Conservation (phyloP, 2,329 filamentous ascomycete genomes). For the Penicillium hordei region DNA sequence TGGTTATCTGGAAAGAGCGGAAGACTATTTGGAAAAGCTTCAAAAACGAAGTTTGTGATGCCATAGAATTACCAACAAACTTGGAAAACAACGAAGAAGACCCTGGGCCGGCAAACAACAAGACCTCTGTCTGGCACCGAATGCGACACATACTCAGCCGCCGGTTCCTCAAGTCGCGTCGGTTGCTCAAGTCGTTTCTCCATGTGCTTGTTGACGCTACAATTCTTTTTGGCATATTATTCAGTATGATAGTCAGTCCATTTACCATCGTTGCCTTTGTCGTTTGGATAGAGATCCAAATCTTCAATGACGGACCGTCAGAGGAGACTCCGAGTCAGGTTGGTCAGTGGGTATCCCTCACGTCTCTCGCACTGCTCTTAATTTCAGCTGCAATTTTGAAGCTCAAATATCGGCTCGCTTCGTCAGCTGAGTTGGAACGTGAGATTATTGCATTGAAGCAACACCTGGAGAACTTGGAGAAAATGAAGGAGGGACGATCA, state of each 20-base stretch:
- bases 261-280: constrained; percentile 34
- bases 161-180: constrained; percentile 8
- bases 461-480: constrained; percentile 14
- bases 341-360: constrained; percentile 33
- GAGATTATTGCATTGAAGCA: constrained; percentile 28
- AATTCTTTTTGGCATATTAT: constrained; percentile 21
- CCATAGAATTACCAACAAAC: neutral
- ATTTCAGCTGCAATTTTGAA: constrained; percentile 30
- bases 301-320: constrained; percentile 30
- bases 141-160: constrained; percentile 7
- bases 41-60: constrained; percentile 14
- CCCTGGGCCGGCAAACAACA: neutral
- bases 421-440: constrained; percentile 28
- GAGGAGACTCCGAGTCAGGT: constrained; percentile 33
- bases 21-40: constrained; percentile 22
- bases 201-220: constrained; percentile 15
- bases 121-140: neutral
- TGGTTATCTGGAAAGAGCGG: constrained; percentile 27
- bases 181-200: constrained; percentile 12
- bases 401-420: constrained; percentile 30
- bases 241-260: constrained; percentile 34
- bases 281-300: constrained; percentile 35
- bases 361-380: constrained; percentile 30
- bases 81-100: neutral
- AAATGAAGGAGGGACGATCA: constrained; percentile 9